Conservation (phyloP, 1,139 yeast genomes). For the Debaryomycetaceae sp. region DNA sequence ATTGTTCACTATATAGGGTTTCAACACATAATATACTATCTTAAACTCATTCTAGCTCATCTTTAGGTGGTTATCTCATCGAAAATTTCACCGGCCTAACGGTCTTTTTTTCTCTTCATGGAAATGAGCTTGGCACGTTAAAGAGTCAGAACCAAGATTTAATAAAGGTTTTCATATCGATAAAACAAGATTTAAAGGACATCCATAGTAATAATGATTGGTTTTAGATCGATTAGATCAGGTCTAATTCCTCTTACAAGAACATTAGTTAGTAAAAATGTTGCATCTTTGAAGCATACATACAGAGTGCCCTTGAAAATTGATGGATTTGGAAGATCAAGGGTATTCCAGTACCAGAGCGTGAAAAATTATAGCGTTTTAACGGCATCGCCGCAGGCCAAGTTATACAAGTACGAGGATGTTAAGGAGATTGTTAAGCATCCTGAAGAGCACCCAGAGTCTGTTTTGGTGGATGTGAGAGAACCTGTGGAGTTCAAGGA, state of each 20-base stretch:
- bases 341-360: background rate
- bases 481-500: conserved; percentile 79
- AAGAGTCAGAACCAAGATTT: background rate
- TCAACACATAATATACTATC: conserved; percentile 8
- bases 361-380: conserved; percentile 23
- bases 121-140: background rate
- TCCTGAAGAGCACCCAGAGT: conserved; percentile 35
- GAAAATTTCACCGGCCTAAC: background rate
- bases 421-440: conserved; percentile 46
- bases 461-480: conserved; percentile 79
- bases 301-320: conserved; percentile 61
- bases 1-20: conserved; percentile 7
- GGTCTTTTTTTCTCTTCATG: background rate
- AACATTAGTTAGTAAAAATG: conserved; percentile 16
- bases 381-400: conserved; percentile 42
- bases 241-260: conserved; percentile 6
- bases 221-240: conserved; percentile 7
- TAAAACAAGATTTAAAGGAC: background rate
- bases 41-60: too few species aligned
- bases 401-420: conserved; percentile 52
- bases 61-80: too few species aligned
- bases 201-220: conserved; percentile 4
- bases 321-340: background rate
- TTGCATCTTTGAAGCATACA: conserved; percentile 88
- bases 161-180: background rate